These are phyloP conservation scores for Cichorium intybus DNA, from an alignment of 140 eudicot genomes.

Conservation along the genomic window DNA sequence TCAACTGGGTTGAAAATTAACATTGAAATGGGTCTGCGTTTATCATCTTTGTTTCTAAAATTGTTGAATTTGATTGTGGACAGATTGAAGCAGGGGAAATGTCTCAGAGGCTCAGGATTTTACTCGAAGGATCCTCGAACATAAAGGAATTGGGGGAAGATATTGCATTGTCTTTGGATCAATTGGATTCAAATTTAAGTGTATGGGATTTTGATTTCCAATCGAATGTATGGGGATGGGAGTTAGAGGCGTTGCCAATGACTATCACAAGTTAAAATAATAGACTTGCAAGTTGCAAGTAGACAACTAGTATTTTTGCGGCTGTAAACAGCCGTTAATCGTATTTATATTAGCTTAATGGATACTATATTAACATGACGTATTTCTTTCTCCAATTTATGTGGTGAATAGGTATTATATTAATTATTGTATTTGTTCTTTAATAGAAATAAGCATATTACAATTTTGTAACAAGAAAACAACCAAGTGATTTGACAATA, in stretches of 20 bases:
- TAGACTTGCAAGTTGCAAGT: neutral
- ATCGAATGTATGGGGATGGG: constrained; percentile 21
- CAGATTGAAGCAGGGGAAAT: constrained; percentile 38
- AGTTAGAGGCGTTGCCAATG: constrained; percentile 4
- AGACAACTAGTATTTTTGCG: neutral
- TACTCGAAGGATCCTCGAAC: constrained; percentile 19
- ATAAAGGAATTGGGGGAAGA: constrained; percentile 3
- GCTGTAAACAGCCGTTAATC: neutral
- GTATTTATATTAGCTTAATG: neutral
- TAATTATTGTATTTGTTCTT: too few species aligned
- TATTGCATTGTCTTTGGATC: constrained; percentile 8
- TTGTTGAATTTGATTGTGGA: neutral
- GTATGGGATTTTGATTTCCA: constrained; percentile 35
- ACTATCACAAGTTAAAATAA: neutral
- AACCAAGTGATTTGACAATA: too few species aligned
- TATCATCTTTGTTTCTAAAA: neutral
- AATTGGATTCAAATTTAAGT: constrained; percentile 10
- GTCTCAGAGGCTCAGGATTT: constrained; percentile 19
- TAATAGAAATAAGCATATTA: too few species aligned
- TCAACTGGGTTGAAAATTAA: too few species aligned
- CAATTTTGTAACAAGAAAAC: too few species aligned
- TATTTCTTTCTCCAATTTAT: neutral
- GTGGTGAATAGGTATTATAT: neutral
- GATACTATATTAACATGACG: neutral
- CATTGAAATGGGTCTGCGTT: too few species aligned